Conservation (phyloP, 768 basidiomycete species). For the Amanita phalloides region DNA sequence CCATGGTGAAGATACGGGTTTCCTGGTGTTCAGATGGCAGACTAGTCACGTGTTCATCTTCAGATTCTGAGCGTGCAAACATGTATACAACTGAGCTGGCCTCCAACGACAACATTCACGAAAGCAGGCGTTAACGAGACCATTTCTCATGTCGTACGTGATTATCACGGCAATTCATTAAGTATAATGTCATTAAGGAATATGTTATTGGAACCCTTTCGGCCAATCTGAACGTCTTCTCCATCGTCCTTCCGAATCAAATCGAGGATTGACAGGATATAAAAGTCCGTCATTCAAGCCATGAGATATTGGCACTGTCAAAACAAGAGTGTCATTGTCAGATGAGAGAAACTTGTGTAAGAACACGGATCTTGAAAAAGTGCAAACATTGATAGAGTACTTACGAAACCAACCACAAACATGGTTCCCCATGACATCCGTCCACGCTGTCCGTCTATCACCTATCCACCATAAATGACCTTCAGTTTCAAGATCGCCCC, state of each 20-base stretch:
- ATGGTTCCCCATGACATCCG: conserved; percentile 68
- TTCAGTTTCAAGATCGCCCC: conserved; percentile 66
- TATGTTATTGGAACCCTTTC: conserved; percentile 36
- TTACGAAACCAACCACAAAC: conserved; percentile 71
- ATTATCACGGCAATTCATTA: conserved; percentile 7
- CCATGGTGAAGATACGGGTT: background rate
- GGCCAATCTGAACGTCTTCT: conserved; percentile 64
- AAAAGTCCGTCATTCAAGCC: conserved; percentile 46
- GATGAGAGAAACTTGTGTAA: background rate
- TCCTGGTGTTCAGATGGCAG: too few species aligned
- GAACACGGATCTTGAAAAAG: too few species aligned
- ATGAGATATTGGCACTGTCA: conserved; percentile 42
- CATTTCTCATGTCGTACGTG: too few species aligned
- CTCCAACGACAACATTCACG: too few species aligned
- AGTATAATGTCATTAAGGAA: background rate
- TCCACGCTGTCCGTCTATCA: conserved; percentile 53
- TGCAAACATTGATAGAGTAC: conserved; percentile 16
- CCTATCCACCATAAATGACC: conserved; percentile 87
- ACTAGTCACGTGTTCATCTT: too few species aligned
- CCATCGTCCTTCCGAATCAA: conserved; percentile 60
- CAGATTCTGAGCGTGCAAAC: too few species aligned
- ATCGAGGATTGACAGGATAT: conserved; percentile 65
- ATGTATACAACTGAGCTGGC: too few species aligned
- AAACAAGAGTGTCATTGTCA: conserved; percentile 14
- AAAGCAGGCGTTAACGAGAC: too few species aligned